phyloP scores from a whole-genome alignment of 306 rosid genomes.

The Lotus japonicus region DNA sequence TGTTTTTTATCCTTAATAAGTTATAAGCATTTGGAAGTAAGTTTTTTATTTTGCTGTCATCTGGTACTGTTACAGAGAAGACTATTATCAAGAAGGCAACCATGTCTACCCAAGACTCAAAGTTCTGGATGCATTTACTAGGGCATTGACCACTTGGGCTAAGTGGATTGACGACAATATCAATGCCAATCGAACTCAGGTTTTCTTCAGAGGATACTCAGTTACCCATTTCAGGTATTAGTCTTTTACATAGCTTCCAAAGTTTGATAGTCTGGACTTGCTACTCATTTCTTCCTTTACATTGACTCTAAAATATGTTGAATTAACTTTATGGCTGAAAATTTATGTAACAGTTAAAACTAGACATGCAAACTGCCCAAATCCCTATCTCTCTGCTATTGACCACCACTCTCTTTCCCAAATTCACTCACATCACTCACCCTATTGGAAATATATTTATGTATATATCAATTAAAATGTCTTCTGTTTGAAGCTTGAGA shows the following conservation, averaged over 20 bases:
- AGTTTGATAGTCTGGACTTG: background rate
- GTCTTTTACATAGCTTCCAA: background rate
- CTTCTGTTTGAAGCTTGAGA: background rate
- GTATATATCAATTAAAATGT: background rate
- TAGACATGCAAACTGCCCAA: background rate
- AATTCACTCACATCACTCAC: background rate
- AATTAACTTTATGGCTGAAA: background rate
- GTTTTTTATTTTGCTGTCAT: background rate
- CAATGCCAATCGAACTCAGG: conserved; percentile 54
- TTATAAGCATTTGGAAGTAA: background rate
- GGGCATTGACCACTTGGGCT: conserved; percentile 90
- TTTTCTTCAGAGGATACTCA: conserved; percentile 93
- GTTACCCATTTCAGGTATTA: conserved; percentile 81
- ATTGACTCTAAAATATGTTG: background rate
- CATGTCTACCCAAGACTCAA: conserved; percentile 65
- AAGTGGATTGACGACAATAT: conserved; percentile 64
- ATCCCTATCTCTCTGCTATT: background rate
- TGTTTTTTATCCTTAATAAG: background rate
- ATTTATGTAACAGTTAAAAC: background rate
- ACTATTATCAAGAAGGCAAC: conserved; percentile 93
- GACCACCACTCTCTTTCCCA: background rate
- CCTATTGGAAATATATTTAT: background rate
- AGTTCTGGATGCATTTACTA: conserved; percentile 69
- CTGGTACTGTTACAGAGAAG: conserved; percentile 53
- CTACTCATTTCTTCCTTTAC: background rate